These are phyloP conservation scores for Ceratobasidium sp. DNA, from an alignment of 1,284 basidiomycete species.

Conservation along the genomic window DNA sequence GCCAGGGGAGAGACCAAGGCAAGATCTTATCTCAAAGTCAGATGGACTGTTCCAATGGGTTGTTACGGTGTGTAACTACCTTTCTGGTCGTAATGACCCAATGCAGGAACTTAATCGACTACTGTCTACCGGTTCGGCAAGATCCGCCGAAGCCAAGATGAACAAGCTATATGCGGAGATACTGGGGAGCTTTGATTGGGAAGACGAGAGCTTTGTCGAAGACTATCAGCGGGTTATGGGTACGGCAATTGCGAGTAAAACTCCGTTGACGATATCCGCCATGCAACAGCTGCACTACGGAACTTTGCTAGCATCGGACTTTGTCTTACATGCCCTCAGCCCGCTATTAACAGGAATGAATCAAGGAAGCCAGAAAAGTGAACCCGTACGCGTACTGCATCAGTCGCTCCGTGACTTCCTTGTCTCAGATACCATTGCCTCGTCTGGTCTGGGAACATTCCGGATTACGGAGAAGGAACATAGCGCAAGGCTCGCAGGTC, in stretches of 20 bases:
- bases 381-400: too few relatives aligned
- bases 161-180: conserved; percentile 51
- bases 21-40: conserved; percentile 45
- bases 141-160: conserved; percentile 49
- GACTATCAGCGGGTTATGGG: conserved; percentile 52
- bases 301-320: not conserved
- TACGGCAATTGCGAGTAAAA: conserved; percentile 49
- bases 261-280: conserved; percentile 6
- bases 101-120: conserved; percentile 48
- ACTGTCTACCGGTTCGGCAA: conserved; percentile 19
- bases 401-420: too few relatives aligned
- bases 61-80: conserved; percentile 50
- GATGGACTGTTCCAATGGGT: conserved; percentile 54
- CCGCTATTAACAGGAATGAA: not conserved
- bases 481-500: too few relatives aligned
- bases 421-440: too few relatives aligned
- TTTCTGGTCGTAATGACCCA: conserved; percentile 46
- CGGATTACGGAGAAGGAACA: too few relatives aligned
- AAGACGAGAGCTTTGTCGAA: conserved; percentile 51
- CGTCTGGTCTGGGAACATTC: too few relatives aligned
- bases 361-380: too few relatives aligned
- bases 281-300: not conserved
- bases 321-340: not conserved
- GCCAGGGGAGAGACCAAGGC: conserved; percentile 43
- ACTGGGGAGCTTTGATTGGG: conserved; percentile 51